Conservation (phyloP, 2,329 filamentous ascomycete genomes). For the Helminthosporium solani region DNA sequence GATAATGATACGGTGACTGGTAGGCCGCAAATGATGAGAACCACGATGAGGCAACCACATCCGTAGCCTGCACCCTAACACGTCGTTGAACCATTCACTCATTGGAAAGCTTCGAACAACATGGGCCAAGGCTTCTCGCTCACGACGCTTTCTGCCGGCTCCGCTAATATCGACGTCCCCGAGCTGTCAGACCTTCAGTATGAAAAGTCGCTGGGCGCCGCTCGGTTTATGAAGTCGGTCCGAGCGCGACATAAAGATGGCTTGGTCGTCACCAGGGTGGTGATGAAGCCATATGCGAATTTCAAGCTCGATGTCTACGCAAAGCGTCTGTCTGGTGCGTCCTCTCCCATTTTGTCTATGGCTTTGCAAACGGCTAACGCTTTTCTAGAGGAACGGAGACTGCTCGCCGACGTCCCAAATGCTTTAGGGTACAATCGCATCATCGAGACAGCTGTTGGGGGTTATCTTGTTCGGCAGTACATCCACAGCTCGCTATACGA, state of each 20-base stretch:
- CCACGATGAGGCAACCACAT: conserved; percentile 33
- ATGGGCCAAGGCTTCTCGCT: conserved; percentile 99
- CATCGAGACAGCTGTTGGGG: conserved; percentile 86
- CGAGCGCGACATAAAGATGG: conserved; percentile 87
- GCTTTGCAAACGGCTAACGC: conserved; percentile 1
- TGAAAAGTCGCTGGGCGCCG: conserved; percentile 87
- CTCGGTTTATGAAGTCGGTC: conserved; percentile 95
- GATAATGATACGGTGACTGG: not conserved
- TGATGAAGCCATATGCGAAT: conserved; percentile 85
- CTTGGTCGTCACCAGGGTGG: conserved; percentile 88
- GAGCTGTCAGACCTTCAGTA: conserved; percentile 89
- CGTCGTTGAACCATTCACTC: conserved; percentile 1
- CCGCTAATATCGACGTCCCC: conserved; percentile 88
- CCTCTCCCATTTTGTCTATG: conserved; percentile 20
- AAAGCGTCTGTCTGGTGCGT: conserved; percentile 57
- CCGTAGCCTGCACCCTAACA: conserved; percentile 22
- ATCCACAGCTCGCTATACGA: conserved; percentile 97
- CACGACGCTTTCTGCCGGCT: conserved; percentile 85
- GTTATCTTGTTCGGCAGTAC: conserved; percentile 91
- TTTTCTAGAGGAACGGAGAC: conserved; percentile 67
- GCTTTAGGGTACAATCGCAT: conserved; percentile 87
- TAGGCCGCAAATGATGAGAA: not conserved
- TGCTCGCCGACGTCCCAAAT: conserved; percentile 82
- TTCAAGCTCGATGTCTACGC: conserved; percentile 80
- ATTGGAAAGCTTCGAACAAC: conserved; percentile 6